Evolutionary conservation across 169 alveolate species (phyloP).

Genomic region (Cryptosporidium viatorum): DNA sequence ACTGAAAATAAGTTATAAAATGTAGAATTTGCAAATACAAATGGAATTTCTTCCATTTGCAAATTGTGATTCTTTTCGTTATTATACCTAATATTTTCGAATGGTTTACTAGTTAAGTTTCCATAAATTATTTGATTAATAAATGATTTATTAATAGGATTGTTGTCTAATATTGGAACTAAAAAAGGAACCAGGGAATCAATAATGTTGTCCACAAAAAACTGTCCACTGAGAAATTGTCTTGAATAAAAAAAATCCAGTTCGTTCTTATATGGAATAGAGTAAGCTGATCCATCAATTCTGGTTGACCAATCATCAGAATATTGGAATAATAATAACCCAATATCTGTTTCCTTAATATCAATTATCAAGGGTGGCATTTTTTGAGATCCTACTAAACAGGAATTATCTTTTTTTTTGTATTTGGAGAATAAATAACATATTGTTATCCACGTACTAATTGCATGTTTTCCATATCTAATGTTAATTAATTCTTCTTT

Average conservation of each 20-base stretch:
- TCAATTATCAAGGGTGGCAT: slow-evolving; percentile 30
- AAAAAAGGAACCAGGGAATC: slow-evolving; percentile 1
- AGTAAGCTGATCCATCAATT: not conserved
- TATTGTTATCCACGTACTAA: slow-evolving; percentile 8
- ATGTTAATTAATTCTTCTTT: slow-evolving; percentile 8
- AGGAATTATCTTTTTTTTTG: slow-evolving; percentile 13
- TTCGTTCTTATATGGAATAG: not conserved
- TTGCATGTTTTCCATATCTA: slow-evolving; percentile 8
- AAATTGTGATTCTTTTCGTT: not conserved
- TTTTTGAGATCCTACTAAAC: slow-evolving; percentile 16
- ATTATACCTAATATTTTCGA: not conserved
- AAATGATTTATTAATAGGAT: slow-evolving; percentile 20
- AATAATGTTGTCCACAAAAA: slow-evolving; percentile 37
- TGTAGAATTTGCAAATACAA: slow-evolving; percentile 26
- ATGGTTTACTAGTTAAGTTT: slow-evolving; percentile 1
- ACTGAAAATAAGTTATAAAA: slow-evolving; percentile 44
- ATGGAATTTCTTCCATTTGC: slow-evolving; percentile 45
- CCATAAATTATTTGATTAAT: slow-evolving; percentile 23
- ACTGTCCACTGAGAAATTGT: slow-evolving; percentile 53
- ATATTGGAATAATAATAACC: slow-evolving; percentile 19
- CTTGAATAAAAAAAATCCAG: slow-evolving; percentile 32
- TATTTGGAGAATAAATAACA: slow-evolving; percentile 31
- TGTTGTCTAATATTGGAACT: slow-evolving; percentile 3
- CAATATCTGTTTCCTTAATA: slow-evolving; percentile 33
- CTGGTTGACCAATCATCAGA: slow-evolving; percentile 7